Evolutionary conservation across 2,329 filamentous ascomycete genomes (phyloP), one percentile per base, ranked within the genome.

Genomic region (Arthrobotrys pseudoclavata): DNA sequence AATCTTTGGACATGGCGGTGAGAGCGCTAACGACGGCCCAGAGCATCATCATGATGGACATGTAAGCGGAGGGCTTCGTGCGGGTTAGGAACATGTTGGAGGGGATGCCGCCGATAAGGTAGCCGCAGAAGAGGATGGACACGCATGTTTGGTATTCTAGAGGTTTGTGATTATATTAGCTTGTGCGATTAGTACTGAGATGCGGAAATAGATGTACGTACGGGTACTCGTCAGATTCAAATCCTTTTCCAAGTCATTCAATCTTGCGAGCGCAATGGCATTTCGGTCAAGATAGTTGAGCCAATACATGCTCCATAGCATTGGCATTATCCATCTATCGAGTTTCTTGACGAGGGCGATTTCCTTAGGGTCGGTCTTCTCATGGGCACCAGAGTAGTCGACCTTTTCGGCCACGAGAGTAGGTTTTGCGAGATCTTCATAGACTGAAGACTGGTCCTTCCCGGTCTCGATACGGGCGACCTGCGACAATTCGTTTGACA

Each of bases 221-320:
- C 69, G 69, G 5, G 83, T 84, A 5, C 84, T 85, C 1, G 82
- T 83, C 79, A 87, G 81, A 6, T 83, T 81, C 15, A 86, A 82
- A 53, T 87, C 86, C 9, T 84, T 80, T 72, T 86, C 85, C 2
- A 87, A 79, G 9, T 82, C 72, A 40, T 83, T 82, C 9, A 85
- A 80, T 69, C 85, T 84, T 4, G 85, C 85, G 50, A 86, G 85
- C 0, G 85, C 85, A 64, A 87, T 86, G 29, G 85, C 85, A 69
- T 86, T 86, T 5, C 85, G 83, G 48, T 87, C 86, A 20, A 86
- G 82, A 64, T 85, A 85, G 72, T 85, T 86, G 50, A 86, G 82
- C 81, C 84, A 86, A 79, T 86, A 86, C 84, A 85, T 86, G 5
- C 84, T 45, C 79, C 84, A 86, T 20, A 85, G 80, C 4, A 81